Evolutionary conservation across 2,329 filamentous ascomycete genomes (phyloP), one percentile per base, ranked within the genome.

Genomic region (Ascochyta lentis): DNA sequence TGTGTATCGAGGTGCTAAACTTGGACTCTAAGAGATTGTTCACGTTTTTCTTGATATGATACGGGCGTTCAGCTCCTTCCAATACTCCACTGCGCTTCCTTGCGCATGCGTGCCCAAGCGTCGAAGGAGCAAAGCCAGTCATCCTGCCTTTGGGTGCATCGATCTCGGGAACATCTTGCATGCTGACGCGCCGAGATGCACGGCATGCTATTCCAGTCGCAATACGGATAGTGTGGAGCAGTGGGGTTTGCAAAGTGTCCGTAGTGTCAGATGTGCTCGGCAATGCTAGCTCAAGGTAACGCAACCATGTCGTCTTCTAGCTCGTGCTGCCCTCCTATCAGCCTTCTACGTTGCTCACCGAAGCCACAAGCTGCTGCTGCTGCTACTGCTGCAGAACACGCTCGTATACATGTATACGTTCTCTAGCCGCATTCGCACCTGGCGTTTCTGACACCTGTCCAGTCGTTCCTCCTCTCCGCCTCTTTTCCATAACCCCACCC

Each of bases 151-250:
- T 33, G 2, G 26, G 33, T 45, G 45, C 45, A 54, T 54, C 47
- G 53, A 51, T 56, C 53, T 56, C 53, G 53, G 54, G 39, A 57
- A 38, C 43, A 57, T 57, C 54, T 46, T 57, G 47, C 54, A 52
- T 52, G 8, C 13, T 29, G 27, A 34, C 39, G 44, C 39, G 44
- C 41, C 40, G 49, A 34, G 48, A 37, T 26, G 54, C 39, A 8
- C n/a, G 53, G 43, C 53, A 40, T 56, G 42, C 53, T 56, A 57
- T 49, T 57, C 39, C 39, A 41, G 44, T 35, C 40, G 41, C 23
- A 10, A 29, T 43, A 49, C 34, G 39, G 27, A 27, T 45, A 44
- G 31, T 55, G 46, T 35, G 47, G 41, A 50, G 40, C 41, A 55
- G 35, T 38, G 42, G 42, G 38, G 42, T 47, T 27, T 43, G 42